These are phyloP conservation scores for Fusarium sp. DNA, from an alignment of 2,329 filamentous ascomycete species.

Conservation along the genomic window DNA sequence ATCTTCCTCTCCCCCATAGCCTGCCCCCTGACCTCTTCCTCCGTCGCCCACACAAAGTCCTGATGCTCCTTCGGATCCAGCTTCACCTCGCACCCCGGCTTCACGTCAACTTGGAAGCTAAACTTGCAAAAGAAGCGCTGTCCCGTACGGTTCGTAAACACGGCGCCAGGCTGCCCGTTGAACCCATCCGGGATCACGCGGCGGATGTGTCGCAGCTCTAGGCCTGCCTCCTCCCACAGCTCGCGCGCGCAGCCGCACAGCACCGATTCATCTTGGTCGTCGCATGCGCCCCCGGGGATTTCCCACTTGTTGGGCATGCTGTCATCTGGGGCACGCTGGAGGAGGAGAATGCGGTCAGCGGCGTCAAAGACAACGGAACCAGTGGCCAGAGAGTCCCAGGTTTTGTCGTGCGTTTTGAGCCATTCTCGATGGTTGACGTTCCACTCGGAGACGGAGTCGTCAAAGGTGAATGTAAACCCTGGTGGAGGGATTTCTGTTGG, in stretches of 20 bases:
- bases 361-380: conserved; percentile 50
- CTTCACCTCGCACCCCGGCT: conserved; percentile 40
- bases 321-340: conserved; percentile 57
- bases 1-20: conserved; percentile 44
- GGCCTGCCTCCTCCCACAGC: conserved; percentile 58
- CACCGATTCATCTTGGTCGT: conserved; percentile 53
- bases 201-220: conserved; percentile 46
- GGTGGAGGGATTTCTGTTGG: neutral
- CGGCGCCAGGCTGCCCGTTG: conserved; percentile 33
- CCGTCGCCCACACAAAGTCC: conserved; percentile 51
- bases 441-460: conserved; percentile 36
- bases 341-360: conserved; percentile 52
- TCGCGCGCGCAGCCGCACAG: conserved; percentile 57
- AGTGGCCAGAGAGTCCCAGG: conserved; percentile 46
- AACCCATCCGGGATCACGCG: conserved; percentile 45
- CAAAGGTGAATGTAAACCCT: conserved; percentile 38
- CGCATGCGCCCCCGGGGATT: conserved; percentile 58
- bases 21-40: conserved; percentile 49
- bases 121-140: conserved; percentile 46
- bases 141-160: conserved; percentile 50
- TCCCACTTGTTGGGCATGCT: conserved; percentile 59
- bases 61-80: conserved; percentile 55
- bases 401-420: conserved; percentile 38
- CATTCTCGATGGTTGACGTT: conserved; percentile 41
- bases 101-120: conserved; percentile 51